Evolutionary conservation across 1,284 basidiomycete genomes (phyloP).

Genomic region (Ustilago loliicola): DNA sequence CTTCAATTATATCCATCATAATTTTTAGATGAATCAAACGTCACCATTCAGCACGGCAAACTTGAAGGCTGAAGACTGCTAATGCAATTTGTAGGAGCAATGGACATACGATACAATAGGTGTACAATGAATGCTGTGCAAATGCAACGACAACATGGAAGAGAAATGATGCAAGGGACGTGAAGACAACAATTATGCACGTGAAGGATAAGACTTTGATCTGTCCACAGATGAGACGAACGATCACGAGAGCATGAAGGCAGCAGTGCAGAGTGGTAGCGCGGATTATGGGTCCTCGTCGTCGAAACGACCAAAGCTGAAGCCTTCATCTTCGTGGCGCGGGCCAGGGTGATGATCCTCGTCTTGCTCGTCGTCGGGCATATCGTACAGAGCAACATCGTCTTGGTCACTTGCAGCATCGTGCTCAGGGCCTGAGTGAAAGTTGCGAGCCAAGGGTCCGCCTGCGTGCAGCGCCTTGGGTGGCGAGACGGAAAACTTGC

Average conservation of each 20-base stretch:
- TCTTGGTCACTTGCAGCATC: slow-evolving; percentile 48
- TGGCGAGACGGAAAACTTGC: slow-evolving; percentile 40
- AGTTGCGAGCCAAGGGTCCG: slow-evolving; percentile 40
- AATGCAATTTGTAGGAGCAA: slow-evolving; percentile 5
- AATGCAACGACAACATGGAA: neutral
- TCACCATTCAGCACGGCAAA: slow-evolving; percentile 28
- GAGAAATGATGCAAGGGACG: neutral
- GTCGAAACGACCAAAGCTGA: slow-evolving; percentile 39
- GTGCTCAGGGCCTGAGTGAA: slow-evolving; percentile 32
- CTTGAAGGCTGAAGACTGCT: neutral
- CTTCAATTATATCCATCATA: slow-evolving; percentile 8
- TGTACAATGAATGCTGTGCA: slow-evolving; percentile 10
- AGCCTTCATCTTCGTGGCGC: slow-evolving; percentile 40
- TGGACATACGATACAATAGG: neutral
- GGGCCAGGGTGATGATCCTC: slow-evolving; percentile 36
- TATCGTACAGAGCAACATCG: slow-evolving; percentile 16
- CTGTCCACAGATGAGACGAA: neutral
- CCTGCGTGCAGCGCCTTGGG: slow-evolving; percentile 35
- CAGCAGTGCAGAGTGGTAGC: neutral
- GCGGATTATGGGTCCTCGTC: slow-evolving; percentile 29
- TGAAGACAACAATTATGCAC: neutral
- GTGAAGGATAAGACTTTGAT: no score
- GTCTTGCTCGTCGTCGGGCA: slow-evolving; percentile 32
- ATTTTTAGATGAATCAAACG: slow-evolving; percentile 22
- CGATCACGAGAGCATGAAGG: neutral